phyloP scores from a whole-genome alignment of 2,329 filamentous ascomycete species.

The Teratosphaeria viscida region DNA sequence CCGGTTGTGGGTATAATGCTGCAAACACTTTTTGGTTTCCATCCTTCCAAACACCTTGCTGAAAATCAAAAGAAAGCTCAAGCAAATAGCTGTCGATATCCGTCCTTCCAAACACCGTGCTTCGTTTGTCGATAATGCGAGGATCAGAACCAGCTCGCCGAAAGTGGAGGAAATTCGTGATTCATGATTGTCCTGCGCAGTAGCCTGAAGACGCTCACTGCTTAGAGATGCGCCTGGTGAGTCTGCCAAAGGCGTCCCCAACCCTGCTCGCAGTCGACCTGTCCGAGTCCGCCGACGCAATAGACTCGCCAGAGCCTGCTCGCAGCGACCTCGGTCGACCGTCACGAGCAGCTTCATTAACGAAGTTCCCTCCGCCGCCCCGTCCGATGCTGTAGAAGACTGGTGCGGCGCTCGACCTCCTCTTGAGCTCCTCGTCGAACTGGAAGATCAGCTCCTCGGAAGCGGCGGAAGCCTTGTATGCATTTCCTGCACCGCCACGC shows the following conservation, averaged over 20 bases:
- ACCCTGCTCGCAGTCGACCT: slow-evolving; percentile 2
- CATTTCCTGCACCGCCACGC: slow-evolving; percentile 51
- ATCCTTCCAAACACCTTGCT: slow-evolving; percentile 1
- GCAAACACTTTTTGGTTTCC: not conserved
- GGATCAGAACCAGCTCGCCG: not conserved
- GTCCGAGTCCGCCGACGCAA: slow-evolving; percentile 3
- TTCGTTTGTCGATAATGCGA: not conserved
- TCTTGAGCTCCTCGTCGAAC: slow-evolving; percentile 57
- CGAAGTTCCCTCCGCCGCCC: slow-evolving; percentile 48
- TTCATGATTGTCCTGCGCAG: not conserved
- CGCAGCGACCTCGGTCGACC: slow-evolving; percentile 1
- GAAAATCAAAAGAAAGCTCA: not conserved
- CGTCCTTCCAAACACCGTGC: not conserved
- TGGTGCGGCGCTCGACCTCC: slow-evolving; percentile 41
- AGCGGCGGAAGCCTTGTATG: slow-evolving; percentile 38
- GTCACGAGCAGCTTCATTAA: slow-evolving; percentile 24
- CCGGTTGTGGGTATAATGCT: slow-evolving; percentile 4
- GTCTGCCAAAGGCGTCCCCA: slow-evolving; percentile 2
- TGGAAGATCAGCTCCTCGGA: slow-evolving; percentile 50
- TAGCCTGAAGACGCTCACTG: not conserved
- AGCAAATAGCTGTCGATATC: not conserved
- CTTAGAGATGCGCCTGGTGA: slow-evolving; percentile 3
- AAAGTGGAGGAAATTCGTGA: not conserved
- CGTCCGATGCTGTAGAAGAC: slow-evolving; percentile 53
- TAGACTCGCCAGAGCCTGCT: slow-evolving; percentile 2